These are phyloP conservation scores for Aspergillus egyptiacus DNA, from an alignment of 495 filamentous ascomycete genomes.

Conservation along the genomic window DNA sequence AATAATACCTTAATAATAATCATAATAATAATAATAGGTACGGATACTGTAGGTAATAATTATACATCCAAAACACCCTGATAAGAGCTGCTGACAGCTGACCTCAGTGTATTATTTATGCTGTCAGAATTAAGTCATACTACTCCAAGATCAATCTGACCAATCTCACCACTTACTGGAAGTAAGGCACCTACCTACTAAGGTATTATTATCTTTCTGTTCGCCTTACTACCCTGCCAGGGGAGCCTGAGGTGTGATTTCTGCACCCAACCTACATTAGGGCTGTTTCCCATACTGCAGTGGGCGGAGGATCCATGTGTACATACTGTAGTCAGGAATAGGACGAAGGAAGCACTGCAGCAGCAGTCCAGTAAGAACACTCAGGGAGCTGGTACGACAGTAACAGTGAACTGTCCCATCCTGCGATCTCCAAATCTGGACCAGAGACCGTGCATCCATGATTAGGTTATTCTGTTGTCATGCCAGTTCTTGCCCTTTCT, in stretches of 20 bases:
- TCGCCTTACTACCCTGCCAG: too few species aligned
- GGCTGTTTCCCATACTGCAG: background rate
- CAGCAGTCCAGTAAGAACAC: background rate
- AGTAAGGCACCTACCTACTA: too few species aligned
- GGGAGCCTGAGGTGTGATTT: too few species aligned
- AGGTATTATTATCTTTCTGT: constrained; percentile 2
- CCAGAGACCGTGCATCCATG: background rate
- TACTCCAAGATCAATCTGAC: too few species aligned
- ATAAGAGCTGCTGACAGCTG: too few species aligned
- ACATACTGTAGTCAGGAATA: too few species aligned
- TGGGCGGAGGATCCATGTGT: too few species aligned
- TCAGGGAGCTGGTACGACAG: background rate
- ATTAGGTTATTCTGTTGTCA: background rate
- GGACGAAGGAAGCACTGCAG: background rate
- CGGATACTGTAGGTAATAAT: too few species aligned
- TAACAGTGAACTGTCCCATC: background rate
- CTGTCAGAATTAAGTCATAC: constrained; percentile 3
- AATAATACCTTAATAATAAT: too few species aligned
- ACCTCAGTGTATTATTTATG: background rate
- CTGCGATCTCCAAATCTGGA: background rate
- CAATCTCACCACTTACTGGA: too few species aligned
- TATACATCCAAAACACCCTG: background rate
- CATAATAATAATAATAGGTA: too few species aligned
- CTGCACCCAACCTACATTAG: background rate
- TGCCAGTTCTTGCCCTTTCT: too few species aligned